Percentiles rank a stretch among this genome's conserved stretches.
These are phyloP conservation scores for Mercurialis annua DNA, from an alignment of 345 rosid species.

Conservation along the genomic window DNA sequence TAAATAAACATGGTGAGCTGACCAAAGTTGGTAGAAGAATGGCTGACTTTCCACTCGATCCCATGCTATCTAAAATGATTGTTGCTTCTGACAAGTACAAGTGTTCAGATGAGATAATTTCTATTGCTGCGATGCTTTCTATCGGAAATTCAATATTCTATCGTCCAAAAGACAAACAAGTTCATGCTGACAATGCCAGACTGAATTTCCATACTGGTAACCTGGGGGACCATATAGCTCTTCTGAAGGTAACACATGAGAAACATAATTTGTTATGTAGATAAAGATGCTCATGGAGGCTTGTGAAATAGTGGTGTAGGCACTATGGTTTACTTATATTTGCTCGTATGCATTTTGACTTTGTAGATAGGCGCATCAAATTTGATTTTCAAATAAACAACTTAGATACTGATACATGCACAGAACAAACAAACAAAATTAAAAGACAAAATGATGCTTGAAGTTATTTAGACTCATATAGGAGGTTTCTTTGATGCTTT, in stretches of 20 bases:
- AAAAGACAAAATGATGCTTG: too few relatives aligned
- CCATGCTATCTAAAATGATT: constrained; percentile 87
- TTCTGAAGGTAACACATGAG: constrained; percentile 62
- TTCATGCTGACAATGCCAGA: constrained; percentile 94
- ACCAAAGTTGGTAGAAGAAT: constrained; percentile 91
- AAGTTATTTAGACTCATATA: too few relatives aligned
- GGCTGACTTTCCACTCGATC: constrained; percentile 98
- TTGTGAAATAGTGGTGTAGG: background rate
- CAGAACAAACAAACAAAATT: background rate
- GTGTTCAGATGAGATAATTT: constrained; percentile 89
- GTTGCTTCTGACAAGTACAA: constrained; percentile 87
- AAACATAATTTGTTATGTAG: too few relatives aligned
- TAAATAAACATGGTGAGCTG: constrained; percentile 89
- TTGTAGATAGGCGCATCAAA: constrained; percentile 10
- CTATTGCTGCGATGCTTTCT: constrained; percentile 92
- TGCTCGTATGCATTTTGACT: background rate
- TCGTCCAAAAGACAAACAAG: constrained; percentile 97
- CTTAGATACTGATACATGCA: background rate
- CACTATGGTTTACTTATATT: too few relatives aligned
- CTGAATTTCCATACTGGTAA: constrained; percentile 90
- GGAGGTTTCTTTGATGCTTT: too few relatives aligned
- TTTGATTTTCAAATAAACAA: background rate
- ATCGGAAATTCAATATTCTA: constrained; percentile 91
- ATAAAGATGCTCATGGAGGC: background rate
- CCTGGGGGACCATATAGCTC: constrained; percentile 90